Base-by-base conservation (phyloP, 371 early-diverging fungal genomes). In the Apophysomyces ossiformis region DNA sequence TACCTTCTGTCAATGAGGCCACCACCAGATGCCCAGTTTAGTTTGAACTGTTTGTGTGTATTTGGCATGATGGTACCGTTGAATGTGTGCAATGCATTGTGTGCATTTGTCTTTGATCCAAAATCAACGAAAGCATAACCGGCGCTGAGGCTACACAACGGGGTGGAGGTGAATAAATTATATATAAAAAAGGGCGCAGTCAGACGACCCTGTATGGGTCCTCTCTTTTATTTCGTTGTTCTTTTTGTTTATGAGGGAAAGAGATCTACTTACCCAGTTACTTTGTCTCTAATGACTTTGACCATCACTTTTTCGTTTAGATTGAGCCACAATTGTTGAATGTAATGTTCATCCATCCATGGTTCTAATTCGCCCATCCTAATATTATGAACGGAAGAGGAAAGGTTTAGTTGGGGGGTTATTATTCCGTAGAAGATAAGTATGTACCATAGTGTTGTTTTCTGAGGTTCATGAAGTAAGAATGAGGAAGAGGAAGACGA, bases 61-160 rank as follows among this genome's bases (percentile, higher is more conserved):
- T 87, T 88, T 15, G 95, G 96, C 62, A 97, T 93, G 58, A 83
- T 65, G 21, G 88, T 78, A n/a, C 95, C 95, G 75, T 95, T 92
- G 64, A 92, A 72, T 6, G 83, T 83, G 12, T 72, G 58, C 44
- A 71, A 67, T 37, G 70, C 66, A 54, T 60, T 57, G 50, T 63
- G 66, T 41, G 69, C 67, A 37, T 67, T 57, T 21, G 84, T 82
- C 21, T 73, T 76, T 16, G 83, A 82, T 0, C 82, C 61, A 44
- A 93, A 85, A 61, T 87, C 92, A 35, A 94, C 78, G 73, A 94
- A 93, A 70, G 93, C 92, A 81, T 94, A 94, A 50, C 88, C 89
- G 7, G 89, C 87, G 59, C 85, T 87, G 11, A 69, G 69, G 16
- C 86, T 85, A 72, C 58, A 18, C 15, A 62, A 15, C 32, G 11